These are phyloP conservation scores for Fusarium sp. DNA, from an alignment of 2,329 filamentous ascomycete species.

Conservation along the genomic window DNA sequence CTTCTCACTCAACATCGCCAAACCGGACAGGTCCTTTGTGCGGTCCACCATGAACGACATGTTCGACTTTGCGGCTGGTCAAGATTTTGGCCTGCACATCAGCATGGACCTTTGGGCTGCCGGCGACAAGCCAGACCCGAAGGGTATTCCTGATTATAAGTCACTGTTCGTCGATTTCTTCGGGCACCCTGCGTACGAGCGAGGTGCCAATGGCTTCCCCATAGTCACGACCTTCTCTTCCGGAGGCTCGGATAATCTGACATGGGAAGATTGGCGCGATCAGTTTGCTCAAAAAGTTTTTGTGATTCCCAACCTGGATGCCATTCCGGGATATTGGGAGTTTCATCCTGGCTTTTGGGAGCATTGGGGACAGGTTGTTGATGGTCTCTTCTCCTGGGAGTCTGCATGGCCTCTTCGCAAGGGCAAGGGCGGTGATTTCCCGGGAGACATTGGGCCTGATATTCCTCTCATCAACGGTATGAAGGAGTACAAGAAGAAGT, in stretches of 20 bases:
- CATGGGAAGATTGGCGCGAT: not conserved
- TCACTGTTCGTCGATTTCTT: not conserved
- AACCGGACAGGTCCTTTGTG: not conserved
- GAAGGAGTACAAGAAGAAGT: not conserved
- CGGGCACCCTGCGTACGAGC: not conserved
- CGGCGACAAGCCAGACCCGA: not conserved
- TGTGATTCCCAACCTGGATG: not conserved
- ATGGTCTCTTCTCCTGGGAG: not conserved
- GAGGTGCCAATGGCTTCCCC: not conserved
- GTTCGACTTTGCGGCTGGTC: not conserved
- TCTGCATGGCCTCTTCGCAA: slow-evolving; percentile 1
- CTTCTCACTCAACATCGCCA: not conserved
- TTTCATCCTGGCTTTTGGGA: not conserved
- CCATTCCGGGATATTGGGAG: not conserved
- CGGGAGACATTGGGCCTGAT: not conserved
- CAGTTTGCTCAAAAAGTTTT: not conserved
- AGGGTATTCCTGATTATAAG: not conserved
- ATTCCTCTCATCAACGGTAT: not conserved
- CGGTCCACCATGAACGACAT: not conserved
- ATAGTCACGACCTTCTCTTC: not conserved
- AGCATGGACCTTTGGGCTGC: slow-evolving; percentile 1
- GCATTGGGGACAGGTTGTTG: not conserved
- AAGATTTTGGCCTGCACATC: not conserved
- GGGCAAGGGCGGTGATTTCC: not conserved
- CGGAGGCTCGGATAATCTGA: not conserved